phyloP scores from a whole-genome alignment of 2,329 filamentous ascomycete genomes.

The Fusarium papillatum region DNA sequence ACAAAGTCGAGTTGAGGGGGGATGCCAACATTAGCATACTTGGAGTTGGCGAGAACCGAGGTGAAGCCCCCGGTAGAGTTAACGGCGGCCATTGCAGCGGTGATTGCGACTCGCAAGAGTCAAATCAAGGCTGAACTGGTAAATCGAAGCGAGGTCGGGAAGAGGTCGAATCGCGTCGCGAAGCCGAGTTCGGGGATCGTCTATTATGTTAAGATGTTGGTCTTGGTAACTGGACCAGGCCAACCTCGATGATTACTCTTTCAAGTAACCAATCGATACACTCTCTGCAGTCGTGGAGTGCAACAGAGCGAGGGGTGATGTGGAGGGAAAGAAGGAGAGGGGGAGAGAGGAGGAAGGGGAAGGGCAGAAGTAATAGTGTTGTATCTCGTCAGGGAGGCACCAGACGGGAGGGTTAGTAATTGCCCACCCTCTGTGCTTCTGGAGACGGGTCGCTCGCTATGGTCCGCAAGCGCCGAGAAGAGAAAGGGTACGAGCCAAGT shows the following conservation, averaged over 20 bases:
- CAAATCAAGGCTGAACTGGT: conserved; percentile 2
- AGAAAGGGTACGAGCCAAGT: conserved; percentile 8
- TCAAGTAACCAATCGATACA: conserved; percentile 24
- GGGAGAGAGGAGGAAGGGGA: conserved; percentile 7
- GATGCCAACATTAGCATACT: conserved; percentile 61
- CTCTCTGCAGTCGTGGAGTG: conserved; percentile 27
- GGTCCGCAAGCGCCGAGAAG: conserved; percentile 26
- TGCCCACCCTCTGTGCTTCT: conserved; percentile 16
- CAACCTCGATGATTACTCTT: conserved; percentile 17
- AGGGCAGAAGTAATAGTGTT: conserved; percentile 1
- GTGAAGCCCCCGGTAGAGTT: conserved; percentile 77
- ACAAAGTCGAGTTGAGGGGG: conserved; percentile 68
- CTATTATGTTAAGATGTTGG: background rate
- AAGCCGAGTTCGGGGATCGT: conserved; percentile 13
- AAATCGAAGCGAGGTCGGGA: conserved; percentile 4
- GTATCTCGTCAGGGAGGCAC: conserved; percentile 4
- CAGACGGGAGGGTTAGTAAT: conserved; percentile 31
- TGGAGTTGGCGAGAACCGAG: conserved; percentile 76
- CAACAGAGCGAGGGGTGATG: background rate
- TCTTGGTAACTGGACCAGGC: conserved; percentile 2
- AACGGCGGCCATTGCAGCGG: conserved; percentile 63
- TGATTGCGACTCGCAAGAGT: conserved; percentile 13
- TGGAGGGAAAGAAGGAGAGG: background rate
- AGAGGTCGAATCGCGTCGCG: conserved; percentile 21
- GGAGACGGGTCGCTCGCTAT: conserved; percentile 2